Evolutionary conservation across 169 alveolate species (phyloP).

Genomic region (Cryptosporidium felis): DNA sequence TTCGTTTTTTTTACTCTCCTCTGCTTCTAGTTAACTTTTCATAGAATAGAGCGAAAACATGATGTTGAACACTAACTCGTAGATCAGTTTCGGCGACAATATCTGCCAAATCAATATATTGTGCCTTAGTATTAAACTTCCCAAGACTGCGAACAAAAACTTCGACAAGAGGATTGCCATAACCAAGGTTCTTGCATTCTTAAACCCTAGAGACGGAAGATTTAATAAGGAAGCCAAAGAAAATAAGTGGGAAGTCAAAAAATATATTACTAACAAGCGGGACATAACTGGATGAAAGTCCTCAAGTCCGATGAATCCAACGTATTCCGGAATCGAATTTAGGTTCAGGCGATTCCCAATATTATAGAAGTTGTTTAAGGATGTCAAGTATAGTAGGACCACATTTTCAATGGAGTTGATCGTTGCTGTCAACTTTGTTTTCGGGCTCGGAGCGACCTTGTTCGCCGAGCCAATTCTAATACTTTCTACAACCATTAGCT

Average conservation of each 20-base stretch:
- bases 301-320: conserved; percentile 45
- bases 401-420: not conserved
- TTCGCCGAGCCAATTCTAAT: not conserved
- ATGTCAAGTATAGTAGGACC: not conserved
- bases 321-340: conserved; percentile 35
- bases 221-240: not conserved
- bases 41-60: conserved; percentile 18
- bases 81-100: conserved; percentile 27
- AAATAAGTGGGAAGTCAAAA: conserved; percentile 36
- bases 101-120: conserved; percentile 38
- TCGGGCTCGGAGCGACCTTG: not conserved
- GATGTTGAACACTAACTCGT: not conserved
- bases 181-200: not conserved
- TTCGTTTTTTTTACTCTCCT: too few species aligned
- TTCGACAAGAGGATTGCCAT: conserved; percentile 5
- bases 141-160: not conserved
- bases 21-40: too few species aligned
- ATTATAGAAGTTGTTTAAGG: conserved; percentile 26
- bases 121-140: not conserved
- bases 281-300: not conserved
- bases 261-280: not conserved
- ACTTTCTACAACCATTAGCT: conserved; percentile 13
- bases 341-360: conserved; percentile 14
- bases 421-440: too few species aligned
- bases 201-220: not conserved